phyloP scores from a whole-genome alignment of 805 yeast genomes.

The Pichia cabralensis region DNA sequence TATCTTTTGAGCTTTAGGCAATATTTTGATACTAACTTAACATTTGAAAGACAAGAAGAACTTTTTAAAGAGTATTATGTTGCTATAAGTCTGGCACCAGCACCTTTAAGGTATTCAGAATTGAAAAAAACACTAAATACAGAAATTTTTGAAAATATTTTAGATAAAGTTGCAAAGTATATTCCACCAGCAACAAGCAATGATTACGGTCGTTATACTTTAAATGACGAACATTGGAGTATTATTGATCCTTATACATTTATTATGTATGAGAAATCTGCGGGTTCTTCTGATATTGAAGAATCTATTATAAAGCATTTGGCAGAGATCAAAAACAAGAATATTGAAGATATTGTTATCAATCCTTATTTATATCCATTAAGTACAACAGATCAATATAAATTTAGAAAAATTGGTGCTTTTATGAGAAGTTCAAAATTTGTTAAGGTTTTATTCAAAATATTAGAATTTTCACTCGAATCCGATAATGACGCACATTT shows the following conservation, averaged over 20 bases:
- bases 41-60: slow-evolving; percentile 11
- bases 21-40: slow-evolving; percentile 18
- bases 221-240: slow-evolving; percentile 37
- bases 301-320: slow-evolving; percentile 35
- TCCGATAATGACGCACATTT: slow-evolving; percentile 43
- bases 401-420: slow-evolving; percentile 34
- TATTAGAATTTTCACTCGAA: slow-evolving; percentile 44
- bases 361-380: slow-evolving; percentile 33
- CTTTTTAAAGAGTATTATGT: slow-evolving; percentile 30
- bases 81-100: slow-evolving; percentile 39
- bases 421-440: slow-evolving; percentile 43
- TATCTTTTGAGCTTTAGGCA: slow-evolving; percentile 29
- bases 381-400: slow-evolving; percentile 13
- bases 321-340: slow-evolving; percentile 28
- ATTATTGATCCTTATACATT: slow-evolving; percentile 50
- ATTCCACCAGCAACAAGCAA: slow-evolving; percentile 56
- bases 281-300: slow-evolving; percentile 44
- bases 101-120: slow-evolving; percentile 46
- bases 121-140: slow-evolving; percentile 26
- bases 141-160: slow-evolving; percentile 34
- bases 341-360: slow-evolving; percentile 35
- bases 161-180: slow-evolving; percentile 51
- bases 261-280: slow-evolving; percentile 36
- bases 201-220: slow-evolving; percentile 57
- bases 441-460: slow-evolving; percentile 47